Percentiles rank a stretch among this genome's conserved stretches.
Conservation (phyloP, 2,329 filamentous ascomycete species). For the Pyrenochaeta sp. region DNA sequence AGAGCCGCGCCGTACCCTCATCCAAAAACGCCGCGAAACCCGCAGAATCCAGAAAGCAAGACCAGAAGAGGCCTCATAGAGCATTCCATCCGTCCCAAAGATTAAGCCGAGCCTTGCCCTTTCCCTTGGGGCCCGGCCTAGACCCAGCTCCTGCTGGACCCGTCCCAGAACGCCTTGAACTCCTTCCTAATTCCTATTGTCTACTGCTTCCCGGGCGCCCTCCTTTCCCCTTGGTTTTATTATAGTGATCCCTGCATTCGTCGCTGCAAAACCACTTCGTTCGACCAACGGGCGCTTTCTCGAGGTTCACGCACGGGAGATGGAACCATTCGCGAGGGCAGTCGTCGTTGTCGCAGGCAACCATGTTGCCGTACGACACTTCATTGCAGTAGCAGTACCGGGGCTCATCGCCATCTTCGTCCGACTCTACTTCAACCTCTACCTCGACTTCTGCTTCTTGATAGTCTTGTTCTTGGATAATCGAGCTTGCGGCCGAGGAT, state of each 20-base stretch:
- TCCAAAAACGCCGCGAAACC: slow-evolving; percentile 28
- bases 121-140: slow-evolving; percentile 42
- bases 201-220: slow-evolving; percentile 49
- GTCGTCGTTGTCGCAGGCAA: slow-evolving; percentile 71
- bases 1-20: slow-evolving; percentile 14
- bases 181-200: slow-evolving; percentile 52
- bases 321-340: slow-evolving; percentile 75
- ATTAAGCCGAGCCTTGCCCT: slow-evolving; percentile 45
- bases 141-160: slow-evolving; percentile 37
- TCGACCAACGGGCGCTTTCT: slow-evolving; percentile 62
- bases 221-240: slow-evolving; percentile 43
- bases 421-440: slow-evolving; percentile 43
- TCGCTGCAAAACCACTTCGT: slow-evolving; percentile 53
- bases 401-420: slow-evolving; percentile 59
- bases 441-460: slow-evolving; percentile 49
- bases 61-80: slow-evolving; percentile 39
- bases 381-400: slow-evolving; percentile 73
- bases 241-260: slow-evolving; percentile 46
- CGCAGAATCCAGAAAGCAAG: slow-evolving; percentile 32
- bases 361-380: slow-evolving; percentile 72
- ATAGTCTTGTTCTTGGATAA: slow-evolving; percentile 44
- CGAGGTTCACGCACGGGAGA: slow-evolving; percentile 69
- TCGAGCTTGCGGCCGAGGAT: slow-evolving; percentile 44
- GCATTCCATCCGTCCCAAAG: slow-evolving; percentile 50
- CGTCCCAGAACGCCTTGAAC: slow-evolving; percentile 49